Evolutionary conservation across 2,329 filamentous ascomycete genomes (phyloP).

Genomic region (Reticulascus tulasneorum): DNA sequence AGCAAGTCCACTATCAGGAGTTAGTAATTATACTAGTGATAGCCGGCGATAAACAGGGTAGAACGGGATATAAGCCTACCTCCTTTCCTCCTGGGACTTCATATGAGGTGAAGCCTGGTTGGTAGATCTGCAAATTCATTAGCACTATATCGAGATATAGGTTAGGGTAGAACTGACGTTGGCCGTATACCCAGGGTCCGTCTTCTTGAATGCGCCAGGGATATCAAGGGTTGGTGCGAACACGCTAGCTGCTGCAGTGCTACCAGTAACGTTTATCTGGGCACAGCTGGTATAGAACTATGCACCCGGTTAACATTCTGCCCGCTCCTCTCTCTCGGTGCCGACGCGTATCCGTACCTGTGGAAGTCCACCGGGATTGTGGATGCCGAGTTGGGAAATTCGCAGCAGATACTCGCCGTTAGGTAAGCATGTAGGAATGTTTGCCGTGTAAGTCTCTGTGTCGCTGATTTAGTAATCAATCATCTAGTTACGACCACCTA

Average conservation of each 20-base stretch:
- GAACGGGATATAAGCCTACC: neutral
- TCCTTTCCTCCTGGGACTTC: constrained; percentile 6
- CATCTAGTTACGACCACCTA: neutral
- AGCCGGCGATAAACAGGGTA: too few species aligned
- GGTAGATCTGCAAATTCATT: constrained; percentile 5
- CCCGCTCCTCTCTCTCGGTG: neutral
- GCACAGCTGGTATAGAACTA: constrained; percentile 46
- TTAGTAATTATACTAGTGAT: neutral
- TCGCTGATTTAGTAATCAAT: neutral
- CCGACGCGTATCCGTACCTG: constrained; percentile 18
- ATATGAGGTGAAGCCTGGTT: constrained; percentile 7
- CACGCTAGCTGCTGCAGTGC: constrained; percentile 22
- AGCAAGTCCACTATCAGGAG: constrained; percentile 7
- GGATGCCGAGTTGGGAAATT: constrained; percentile 57
- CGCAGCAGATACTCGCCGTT: constrained; percentile 56
- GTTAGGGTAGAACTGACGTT: constrained; percentile 28
- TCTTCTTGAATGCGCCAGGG: constrained; percentile 38
- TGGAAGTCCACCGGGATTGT: constrained; percentile 46
- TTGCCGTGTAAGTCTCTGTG: constrained; percentile 25
- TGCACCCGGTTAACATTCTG: constrained; percentile 15
- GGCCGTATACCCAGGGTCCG: constrained; percentile 39
- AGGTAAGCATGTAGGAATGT: constrained; percentile 47
- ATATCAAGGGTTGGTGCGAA: constrained; percentile 30
- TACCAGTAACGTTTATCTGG: constrained; percentile 41
- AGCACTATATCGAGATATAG: neutral